A percentile compares a stretch with the other conserved stretches of the same genome.
Conservation (phyloP, 1,284 basidiomycete species). For the Rhodofomes roseus region DNA sequence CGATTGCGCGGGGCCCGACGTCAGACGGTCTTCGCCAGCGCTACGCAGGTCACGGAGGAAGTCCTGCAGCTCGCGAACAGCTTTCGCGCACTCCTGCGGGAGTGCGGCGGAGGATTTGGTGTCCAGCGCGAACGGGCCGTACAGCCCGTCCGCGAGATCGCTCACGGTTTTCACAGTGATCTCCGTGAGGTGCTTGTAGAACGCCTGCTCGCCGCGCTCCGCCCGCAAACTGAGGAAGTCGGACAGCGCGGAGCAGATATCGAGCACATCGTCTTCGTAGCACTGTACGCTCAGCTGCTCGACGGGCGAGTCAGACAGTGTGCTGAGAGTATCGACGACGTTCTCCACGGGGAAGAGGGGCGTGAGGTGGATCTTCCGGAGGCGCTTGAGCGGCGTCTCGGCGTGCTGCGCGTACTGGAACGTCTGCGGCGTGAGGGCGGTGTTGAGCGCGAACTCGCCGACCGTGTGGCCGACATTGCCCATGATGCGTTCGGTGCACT, state of each 20-base stretch:
- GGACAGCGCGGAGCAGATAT: slow-evolving; percentile 52
- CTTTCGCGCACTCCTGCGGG: slow-evolving; percentile 23
- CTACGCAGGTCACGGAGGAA: slow-evolving; percentile 31
- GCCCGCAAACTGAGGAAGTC: slow-evolving; percentile 51
- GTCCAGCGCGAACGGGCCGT: slow-evolving; percentile 15
- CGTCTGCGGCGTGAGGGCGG: slow-evolving; percentile 42
- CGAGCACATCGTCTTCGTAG: slow-evolving; percentile 56
- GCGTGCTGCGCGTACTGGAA: slow-evolving; percentile 39
- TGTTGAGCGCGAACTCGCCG: slow-evolving; percentile 49
- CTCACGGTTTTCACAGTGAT: slow-evolving; percentile 27
- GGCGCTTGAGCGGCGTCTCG: slow-evolving; percentile 45
- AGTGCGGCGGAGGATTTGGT: slow-evolving; percentile 9
- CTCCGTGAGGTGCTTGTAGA: slow-evolving; percentile 28
- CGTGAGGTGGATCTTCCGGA: slow-evolving; percentile 54
- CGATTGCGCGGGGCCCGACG: background rate
- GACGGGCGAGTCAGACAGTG: slow-evolving; percentile 58
- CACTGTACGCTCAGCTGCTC: slow-evolving; percentile 55
- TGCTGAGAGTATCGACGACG: slow-evolving; percentile 55
- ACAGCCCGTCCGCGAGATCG: slow-evolving; percentile 24
- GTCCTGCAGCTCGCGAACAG: slow-evolving; percentile 29
- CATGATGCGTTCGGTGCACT: slow-evolving; percentile 57
- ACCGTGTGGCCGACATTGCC: slow-evolving; percentile 50
- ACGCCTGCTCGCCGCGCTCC: slow-evolving; percentile 37
- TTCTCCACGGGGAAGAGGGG: slow-evolving; percentile 59
- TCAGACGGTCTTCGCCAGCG: slow-evolving; percentile 12